Conservation (phyloP, 2,329 filamentous ascomycete species). For the Stromatinia cepivora region DNA sequence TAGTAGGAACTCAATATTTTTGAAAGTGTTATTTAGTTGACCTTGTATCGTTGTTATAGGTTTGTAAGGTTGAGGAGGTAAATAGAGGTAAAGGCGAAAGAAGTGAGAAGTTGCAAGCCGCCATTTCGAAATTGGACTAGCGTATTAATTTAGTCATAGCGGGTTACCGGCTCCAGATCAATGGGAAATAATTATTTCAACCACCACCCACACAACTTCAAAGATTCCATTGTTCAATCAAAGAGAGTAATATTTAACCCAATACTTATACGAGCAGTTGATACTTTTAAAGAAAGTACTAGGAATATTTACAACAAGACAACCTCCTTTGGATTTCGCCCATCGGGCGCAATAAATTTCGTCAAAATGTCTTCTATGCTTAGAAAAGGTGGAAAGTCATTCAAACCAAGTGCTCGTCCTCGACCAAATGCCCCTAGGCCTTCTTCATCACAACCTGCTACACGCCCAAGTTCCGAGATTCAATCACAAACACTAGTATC, state of each 20-base stretch:
- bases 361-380: slow-evolving; percentile 25
- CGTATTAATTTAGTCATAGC: slow-evolving; percentile 16
- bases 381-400: slow-evolving; percentile 41
- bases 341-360: slow-evolving; percentile 8
- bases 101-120: slow-evolving; percentile 22
- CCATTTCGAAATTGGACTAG: slow-evolving; percentile 16
- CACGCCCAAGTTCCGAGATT: slow-evolving; percentile 45
- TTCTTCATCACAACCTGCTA: slow-evolving; percentile 43
- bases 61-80: slow-evolving; percentile 14
- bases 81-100: slow-evolving; percentile 17
- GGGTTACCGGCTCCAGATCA: slow-evolving; percentile 20
- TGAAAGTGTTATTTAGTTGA: slow-evolving; percentile 1
- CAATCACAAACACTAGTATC: slow-evolving; percentile 40
- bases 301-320: background rate
- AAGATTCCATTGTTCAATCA: slow-evolving; percentile 13
- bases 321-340: slow-evolving; percentile 21
- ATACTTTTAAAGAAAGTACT: background rate
- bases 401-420: slow-evolving; percentile 66
- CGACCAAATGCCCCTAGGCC: slow-evolving; percentile 52
- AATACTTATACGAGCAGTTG: background rate
- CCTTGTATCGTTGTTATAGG: slow-evolving; percentile 25
- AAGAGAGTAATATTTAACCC: background rate
- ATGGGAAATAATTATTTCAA: slow-evolving; percentile 20
- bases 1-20: background rate
- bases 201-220: background rate